phyloP scores from a whole-genome alignment of 768 basidiomycete genomes.

The Saitozyma podzolica region DNA sequence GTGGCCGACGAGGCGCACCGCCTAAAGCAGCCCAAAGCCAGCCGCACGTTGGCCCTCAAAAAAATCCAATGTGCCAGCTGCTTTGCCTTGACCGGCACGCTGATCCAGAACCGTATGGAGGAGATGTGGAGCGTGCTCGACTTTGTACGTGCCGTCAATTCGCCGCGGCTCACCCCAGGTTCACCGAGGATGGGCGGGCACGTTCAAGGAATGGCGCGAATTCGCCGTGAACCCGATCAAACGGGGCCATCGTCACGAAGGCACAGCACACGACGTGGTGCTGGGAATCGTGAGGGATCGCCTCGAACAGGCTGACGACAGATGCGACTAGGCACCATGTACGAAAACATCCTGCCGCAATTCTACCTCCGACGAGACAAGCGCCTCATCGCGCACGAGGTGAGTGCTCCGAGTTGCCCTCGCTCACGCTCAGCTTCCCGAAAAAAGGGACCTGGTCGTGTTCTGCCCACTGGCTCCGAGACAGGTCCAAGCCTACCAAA shows the following conservation, averaged over 20 bases:
- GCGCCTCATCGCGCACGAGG: slow-evolving; percentile 42
- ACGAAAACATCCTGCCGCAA: slow-evolving; percentile 68
- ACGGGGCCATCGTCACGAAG: slow-evolving; percentile 46
- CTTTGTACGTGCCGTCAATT: slow-evolving; percentile 63
- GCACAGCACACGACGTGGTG: slow-evolving; percentile 34
- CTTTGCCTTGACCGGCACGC: slow-evolving; percentile 83
- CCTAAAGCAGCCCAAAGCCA: slow-evolving; percentile 74
- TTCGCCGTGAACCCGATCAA: slow-evolving; percentile 58
- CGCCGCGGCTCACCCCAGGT: slow-evolving; percentile 18
- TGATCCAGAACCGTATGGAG: slow-evolving; percentile 81
- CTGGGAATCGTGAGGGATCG: slow-evolving; percentile 35
- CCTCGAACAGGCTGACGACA: slow-evolving; percentile 5
- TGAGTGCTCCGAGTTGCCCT: slow-evolving; percentile 10
- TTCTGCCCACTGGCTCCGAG: slow-evolving; percentile 80
- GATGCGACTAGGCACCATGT: slow-evolving; percentile 56
- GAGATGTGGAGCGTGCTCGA: slow-evolving; percentile 91
- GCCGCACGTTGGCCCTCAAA: slow-evolving; percentile 68
- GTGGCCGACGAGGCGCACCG: slow-evolving; percentile 85
- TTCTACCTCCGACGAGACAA: slow-evolving; percentile 73
- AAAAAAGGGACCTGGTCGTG: slow-evolving; percentile 85
- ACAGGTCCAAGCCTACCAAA: slow-evolving; percentile 74
- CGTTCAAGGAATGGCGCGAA: slow-evolving; percentile 70
- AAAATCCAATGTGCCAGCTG: slow-evolving; percentile 67
- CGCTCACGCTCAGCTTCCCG: slow-evolving; percentile 64
- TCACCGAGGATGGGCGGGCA: slow-evolving; percentile 72